A percentile compares a stretch with the other conserved stretches of the same genome.
phyloP scores from a whole-genome alignment of 768 basidiomycete species.

The Mrakia gelida region DNA sequence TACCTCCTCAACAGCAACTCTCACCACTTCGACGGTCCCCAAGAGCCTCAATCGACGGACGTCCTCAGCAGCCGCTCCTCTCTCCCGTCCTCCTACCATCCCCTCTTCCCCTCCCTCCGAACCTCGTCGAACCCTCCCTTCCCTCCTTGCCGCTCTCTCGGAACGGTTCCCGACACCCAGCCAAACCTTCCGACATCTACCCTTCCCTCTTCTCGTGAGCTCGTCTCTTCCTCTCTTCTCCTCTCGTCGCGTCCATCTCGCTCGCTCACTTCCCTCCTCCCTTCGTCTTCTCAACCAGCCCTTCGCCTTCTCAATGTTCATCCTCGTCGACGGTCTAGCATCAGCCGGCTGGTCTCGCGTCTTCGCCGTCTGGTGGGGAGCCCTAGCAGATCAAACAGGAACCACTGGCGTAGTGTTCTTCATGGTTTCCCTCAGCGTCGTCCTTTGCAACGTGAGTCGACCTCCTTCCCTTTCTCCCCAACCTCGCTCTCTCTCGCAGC shows the following conservation, averaged over 20 bases:
- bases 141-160: not conserved
- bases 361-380: slow-evolving; percentile 64
- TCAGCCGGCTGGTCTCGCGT: slow-evolving; percentile 82
- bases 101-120: not conserved
- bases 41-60: not conserved
- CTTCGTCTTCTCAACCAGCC: slow-evolving; percentile 61
- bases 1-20: not conserved
- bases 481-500: slow-evolving; percentile 24
- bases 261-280: slow-evolving; percentile 52
- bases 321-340: slow-evolving; percentile 78
- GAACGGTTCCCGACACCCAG: slow-evolving; percentile 10
- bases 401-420: slow-evolving; percentile 59
- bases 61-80: not conserved
- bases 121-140: not conserved
- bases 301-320: slow-evolving; percentile 92
- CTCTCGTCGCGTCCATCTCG: not conserved
- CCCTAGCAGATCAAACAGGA: slow-evolving; percentile 50
- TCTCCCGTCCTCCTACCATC: not conserved
- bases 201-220: slow-evolving; percentile 8
- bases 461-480: slow-evolving; percentile 18
- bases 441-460: slow-evolving; percentile 59
- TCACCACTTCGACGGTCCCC: not conserved
- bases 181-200: not conserved
- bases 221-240: not conserved
- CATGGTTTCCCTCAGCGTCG: slow-evolving; percentile 65